Percentiles rank a stretch among this genome's conserved stretches.
Evolutionary conservation across 257 asterid species (phyloP).

Genomic region (Sherardia arvensis): DNA sequence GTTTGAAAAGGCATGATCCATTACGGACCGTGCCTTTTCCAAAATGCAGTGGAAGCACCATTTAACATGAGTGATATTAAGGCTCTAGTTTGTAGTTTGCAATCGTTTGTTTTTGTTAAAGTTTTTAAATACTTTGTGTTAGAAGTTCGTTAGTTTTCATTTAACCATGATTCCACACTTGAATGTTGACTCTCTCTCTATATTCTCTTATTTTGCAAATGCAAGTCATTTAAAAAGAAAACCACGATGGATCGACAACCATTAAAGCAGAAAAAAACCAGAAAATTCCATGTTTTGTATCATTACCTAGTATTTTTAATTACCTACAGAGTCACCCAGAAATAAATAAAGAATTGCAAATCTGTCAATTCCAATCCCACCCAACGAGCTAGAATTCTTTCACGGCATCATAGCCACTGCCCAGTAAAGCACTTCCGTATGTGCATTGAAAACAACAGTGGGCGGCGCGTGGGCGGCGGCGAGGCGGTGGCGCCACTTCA

Average conservation of each 20-base stretch:
- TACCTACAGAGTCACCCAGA: background rate
- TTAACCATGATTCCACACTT: too few relatives aligned
- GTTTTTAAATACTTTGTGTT: too few relatives aligned
- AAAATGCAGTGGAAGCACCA: too few relatives aligned
- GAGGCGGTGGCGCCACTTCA: constrained; percentile 1
- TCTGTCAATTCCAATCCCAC: constrained; percentile 14
- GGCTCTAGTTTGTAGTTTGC: too few relatives aligned
- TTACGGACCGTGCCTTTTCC: too few relatives aligned
- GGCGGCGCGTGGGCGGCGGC: background rate
- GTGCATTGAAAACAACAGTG: background rate
- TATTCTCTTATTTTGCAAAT: too few relatives aligned
- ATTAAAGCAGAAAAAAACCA: constrained; percentile 3
- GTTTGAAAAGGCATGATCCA: too few relatives aligned
- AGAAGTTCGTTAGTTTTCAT: too few relatives aligned
- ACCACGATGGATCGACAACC: background rate
- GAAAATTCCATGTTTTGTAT: background rate
- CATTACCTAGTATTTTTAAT: background rate
- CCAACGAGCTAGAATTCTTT: background rate
- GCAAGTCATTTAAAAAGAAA: background rate
- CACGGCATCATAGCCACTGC: background rate
- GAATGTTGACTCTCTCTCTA: background rate
- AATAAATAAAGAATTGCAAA: background rate
- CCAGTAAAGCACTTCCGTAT: background rate
- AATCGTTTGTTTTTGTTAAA: too few relatives aligned
- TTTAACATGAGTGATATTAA: too few relatives aligned